Percentiles rank a stretch among this genome's conserved stretches.
Evolutionary conservation across 2,329 filamentous ascomycete species (phyloP).

Genomic region (Xylariaceae sp.): DNA sequence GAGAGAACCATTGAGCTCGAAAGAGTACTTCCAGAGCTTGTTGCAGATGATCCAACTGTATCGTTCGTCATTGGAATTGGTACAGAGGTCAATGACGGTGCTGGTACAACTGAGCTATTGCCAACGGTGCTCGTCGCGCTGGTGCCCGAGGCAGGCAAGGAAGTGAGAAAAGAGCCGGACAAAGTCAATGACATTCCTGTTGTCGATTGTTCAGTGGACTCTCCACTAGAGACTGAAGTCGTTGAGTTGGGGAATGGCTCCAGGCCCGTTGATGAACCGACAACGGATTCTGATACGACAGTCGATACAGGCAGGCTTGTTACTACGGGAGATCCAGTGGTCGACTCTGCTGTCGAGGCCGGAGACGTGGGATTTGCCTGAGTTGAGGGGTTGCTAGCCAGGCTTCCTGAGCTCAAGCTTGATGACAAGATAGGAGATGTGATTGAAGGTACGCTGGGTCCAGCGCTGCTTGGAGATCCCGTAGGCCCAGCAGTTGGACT

Average conservation of each 20-base stretch:
- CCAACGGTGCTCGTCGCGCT: conserved; percentile 13
- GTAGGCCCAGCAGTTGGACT: conserved; percentile 11
- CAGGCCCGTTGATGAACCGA: conserved; percentile 6
- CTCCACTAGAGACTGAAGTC: conserved; percentile 2
- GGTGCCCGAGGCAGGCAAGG: conserved; percentile 7
- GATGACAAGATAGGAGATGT: not conserved
- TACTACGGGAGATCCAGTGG: not conserved
- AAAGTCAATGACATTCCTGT: conserved; percentile 3
- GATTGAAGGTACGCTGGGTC: conserved; percentile 1
- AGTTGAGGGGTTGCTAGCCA: conserved; percentile 7
- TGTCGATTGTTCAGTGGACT: not conserved
- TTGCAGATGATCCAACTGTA: conserved; percentile 10
- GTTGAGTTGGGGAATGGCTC: conserved; percentile 25
- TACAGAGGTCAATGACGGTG: conserved; percentile 7
- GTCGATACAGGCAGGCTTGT: conserved; percentile 3
- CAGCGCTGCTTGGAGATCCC: conserved; percentile 2
- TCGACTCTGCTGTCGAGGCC: conserved; percentile 4
- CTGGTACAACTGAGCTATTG: conserved; percentile 7
- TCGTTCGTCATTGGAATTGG: conserved; percentile 16
- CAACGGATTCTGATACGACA: conserved; percentile 3
- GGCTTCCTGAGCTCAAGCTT: conserved; percentile 4
- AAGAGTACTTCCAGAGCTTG: conserved; percentile 1
- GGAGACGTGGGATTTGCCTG: conserved; percentile 1
- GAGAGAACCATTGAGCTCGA: not conserved
- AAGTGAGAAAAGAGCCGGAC: conserved; percentile 6